Conservation (phyloP, 768 basidiomycete genomes). For the Hydnum rufescens region DNA sequence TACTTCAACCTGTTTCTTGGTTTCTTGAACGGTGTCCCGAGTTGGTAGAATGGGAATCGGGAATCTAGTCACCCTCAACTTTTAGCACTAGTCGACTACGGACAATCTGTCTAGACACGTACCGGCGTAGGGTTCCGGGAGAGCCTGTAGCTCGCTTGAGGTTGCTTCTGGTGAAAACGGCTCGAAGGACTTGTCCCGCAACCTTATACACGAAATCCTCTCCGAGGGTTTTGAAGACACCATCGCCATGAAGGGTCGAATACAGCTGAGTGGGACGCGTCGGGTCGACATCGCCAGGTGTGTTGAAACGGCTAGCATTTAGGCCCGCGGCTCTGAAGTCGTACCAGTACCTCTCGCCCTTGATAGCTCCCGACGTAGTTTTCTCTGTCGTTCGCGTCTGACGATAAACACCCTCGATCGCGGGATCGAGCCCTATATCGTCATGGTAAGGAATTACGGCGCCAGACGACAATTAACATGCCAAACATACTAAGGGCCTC, state of each 20-base stretch:
- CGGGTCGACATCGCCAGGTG: background rate
- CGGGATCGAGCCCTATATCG: conserved; percentile 1
- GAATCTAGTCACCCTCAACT: background rate
- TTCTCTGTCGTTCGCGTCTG: background rate
- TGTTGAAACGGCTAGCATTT: background rate
- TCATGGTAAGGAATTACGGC: background rate
- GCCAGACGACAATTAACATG: background rate
- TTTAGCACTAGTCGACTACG: background rate
- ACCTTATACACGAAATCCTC: background rate
- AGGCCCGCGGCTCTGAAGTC: background rate
- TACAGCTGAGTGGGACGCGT: background rate
- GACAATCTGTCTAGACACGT: background rate
- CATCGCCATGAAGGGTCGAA: background rate
- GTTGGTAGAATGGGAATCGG: background rate
- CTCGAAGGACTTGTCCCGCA: background rate
- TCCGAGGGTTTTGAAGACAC: background rate
- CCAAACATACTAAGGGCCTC: conserved; percentile 1
- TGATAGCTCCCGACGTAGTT: background rate
- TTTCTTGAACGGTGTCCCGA: background rate
- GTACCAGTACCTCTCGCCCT: background rate
- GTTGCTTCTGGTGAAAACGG: background rate
- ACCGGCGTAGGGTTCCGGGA: background rate
- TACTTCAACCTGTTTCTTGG: background rate
- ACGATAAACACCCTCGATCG: background rate
- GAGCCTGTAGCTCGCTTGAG: background rate